Conservation (phyloP, 2,329 filamentous ascomycete genomes). For the Fusarium transvaalense region DNA sequence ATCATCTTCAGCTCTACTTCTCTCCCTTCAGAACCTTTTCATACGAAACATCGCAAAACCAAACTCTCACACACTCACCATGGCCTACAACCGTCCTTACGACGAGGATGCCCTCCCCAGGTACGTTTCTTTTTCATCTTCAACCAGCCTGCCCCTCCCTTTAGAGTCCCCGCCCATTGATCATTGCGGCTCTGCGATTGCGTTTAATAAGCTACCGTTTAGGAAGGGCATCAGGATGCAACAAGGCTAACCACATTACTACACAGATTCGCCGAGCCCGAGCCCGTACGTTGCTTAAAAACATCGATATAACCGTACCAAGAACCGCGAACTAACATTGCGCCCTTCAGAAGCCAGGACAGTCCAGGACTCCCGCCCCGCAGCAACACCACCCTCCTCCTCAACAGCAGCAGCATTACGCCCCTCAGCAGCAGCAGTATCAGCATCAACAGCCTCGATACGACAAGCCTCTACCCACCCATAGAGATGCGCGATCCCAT, state of each 20-base stretch:
- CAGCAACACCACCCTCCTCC: slow-evolving; percentile 44
- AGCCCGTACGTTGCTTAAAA: slow-evolving; percentile 65
- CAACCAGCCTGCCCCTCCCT: slow-evolving; percentile 29
- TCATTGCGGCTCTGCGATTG: slow-evolving; percentile 38
- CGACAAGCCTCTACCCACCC: slow-evolving; percentile 61
- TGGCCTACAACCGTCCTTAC: slow-evolving; percentile 95
- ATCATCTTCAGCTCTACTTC: slow-evolving; percentile 3
- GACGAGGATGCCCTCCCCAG: slow-evolving; percentile 96
- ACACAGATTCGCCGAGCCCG: slow-evolving; percentile 78
- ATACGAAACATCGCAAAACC: slow-evolving; percentile 1
- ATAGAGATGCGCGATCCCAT: slow-evolving; percentile 47
- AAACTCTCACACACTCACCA: slow-evolving; percentile 54
- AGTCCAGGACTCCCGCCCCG: slow-evolving; percentile 46
- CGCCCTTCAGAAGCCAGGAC: slow-evolving; percentile 54
- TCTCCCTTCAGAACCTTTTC: slow-evolving; percentile 4
- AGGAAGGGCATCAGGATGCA: slow-evolving; percentile 22
- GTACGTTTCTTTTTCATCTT: slow-evolving; percentile 56
- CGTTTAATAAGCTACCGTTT: slow-evolving; percentile 14
- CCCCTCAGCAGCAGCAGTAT: slow-evolving; percentile 35
- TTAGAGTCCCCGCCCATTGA: slow-evolving; percentile 35
- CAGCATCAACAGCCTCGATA: slow-evolving; percentile 56
- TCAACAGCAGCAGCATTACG: not conserved
- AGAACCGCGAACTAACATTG: slow-evolving; percentile 34
- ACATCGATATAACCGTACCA: not conserved
- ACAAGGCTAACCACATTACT: slow-evolving; percentile 45